These are phyloP conservation scores for Penicillium sp. DNA, from an alignment of 2,329 filamentous ascomycete genomes.

Conservation along the genomic window DNA sequence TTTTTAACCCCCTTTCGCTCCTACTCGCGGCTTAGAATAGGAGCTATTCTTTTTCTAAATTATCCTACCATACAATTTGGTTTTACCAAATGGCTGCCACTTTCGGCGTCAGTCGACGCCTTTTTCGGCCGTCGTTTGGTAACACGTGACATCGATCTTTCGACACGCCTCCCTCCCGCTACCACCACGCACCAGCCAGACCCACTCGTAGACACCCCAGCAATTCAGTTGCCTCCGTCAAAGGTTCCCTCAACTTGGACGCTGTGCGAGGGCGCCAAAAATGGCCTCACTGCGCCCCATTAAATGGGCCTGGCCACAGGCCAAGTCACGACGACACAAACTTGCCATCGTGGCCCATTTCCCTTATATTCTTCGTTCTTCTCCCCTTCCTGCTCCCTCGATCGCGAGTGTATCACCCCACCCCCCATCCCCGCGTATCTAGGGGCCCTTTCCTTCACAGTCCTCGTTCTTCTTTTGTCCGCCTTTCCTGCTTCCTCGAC, in stretches of 20 bases:
- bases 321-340: not conserved
- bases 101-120: not conserved
- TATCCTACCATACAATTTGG: conserved; percentile 3
- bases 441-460: not conserved
- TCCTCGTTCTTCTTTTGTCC: no score
- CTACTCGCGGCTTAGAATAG: no score
- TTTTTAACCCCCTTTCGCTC: no score
- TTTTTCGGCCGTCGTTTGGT: conserved; percentile 1
- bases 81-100: not conserved
- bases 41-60: no score
- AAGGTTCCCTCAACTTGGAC: not conserved
- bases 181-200: not conserved
- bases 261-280: not conserved
- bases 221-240: not conserved
- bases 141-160: not conserved
- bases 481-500: not conserved
- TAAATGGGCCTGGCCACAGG: not conserved
- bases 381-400: not conserved
- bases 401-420: not conserved
- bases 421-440: not conserved
- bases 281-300: conserved; percentile 1
- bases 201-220: not conserved
- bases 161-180: not conserved
- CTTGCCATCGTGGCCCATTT: not conserved
- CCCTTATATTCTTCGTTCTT: no score